Percentiles rank a stretch among this genome's conserved stretches.
phyloP scores from a whole-genome alignment of 768 basidiomycete genomes.

The Auricularia auricula-judae region DNA sequence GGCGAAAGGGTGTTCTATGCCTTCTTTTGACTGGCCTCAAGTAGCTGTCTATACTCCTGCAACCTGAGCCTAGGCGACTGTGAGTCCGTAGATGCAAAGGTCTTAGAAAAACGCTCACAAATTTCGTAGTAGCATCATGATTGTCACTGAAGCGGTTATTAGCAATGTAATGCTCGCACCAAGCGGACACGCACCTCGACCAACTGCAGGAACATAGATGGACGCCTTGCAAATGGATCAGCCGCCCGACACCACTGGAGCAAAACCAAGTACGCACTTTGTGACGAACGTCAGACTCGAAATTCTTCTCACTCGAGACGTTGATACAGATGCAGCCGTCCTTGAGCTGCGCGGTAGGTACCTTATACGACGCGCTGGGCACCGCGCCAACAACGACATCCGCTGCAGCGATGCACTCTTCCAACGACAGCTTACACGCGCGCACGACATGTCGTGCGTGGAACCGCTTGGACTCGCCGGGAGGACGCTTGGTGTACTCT shows the following conservation, averaged over 20 bases:
- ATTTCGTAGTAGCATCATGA: conserved; percentile 94
- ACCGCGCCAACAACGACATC: conserved; percentile 96
- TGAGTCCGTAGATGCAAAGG: too few relatives aligned
- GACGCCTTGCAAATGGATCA: conserved; percentile 50
- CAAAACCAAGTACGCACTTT: conserved; percentile 42
- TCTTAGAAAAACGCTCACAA: conserved; percentile 41
- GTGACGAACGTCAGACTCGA: conserved; percentile 84
- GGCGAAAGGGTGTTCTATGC: too few relatives aligned
- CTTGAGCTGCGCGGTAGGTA: conserved; percentile 82
- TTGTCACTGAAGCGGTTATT: conserved; percentile 46
- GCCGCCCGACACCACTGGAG: conserved; percentile 1
- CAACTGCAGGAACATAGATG: conserved; percentile 91
- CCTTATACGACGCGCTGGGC: conserved; percentile 72
- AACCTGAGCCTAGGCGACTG: too few relatives aligned
- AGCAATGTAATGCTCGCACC: background rate
- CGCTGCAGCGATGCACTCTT: conserved; percentile 71
- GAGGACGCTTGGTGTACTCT: conserved; percentile 92
- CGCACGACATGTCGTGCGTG: conserved; percentile 79
- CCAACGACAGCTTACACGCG: conserved; percentile 53
- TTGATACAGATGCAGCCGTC: conserved; percentile 92
- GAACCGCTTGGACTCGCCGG: conserved; percentile 38
- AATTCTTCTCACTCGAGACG: conserved; percentile 92
- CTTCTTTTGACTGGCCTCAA: too few relatives aligned
- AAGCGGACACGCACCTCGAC: conserved; percentile 35
- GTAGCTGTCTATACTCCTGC: too few relatives aligned